phyloP scores from a whole-genome alignment of 2,329 filamentous ascomycete genomes.

The Ophiostoma sp. region DNA sequence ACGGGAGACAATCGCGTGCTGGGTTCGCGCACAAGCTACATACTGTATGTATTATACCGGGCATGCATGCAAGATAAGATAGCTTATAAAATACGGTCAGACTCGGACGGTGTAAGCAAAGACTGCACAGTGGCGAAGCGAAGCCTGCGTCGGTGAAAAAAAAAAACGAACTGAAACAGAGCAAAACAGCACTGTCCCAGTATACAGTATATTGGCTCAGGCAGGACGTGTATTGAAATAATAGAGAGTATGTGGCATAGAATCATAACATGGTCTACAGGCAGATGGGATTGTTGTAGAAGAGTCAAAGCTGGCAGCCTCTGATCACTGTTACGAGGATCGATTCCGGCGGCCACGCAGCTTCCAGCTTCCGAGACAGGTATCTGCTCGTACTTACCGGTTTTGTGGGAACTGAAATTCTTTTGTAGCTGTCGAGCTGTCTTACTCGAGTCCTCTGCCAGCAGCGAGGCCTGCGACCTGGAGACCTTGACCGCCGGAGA shows the following conservation, averaged over 20 bases:
- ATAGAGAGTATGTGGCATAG: neutral
- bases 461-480: no score
- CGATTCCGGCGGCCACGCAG: neutral
- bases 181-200: neutral
- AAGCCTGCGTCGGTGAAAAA: conserved; percentile 6
- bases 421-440: no score
- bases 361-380: neutral
- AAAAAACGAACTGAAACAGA: conserved; percentile 4
- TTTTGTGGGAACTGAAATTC: no score
- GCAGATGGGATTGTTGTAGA: neutral
- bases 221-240: no score
- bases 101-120: neutral
- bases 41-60: neutral
- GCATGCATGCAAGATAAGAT: no score
- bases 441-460: neutral
- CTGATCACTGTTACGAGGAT: neutral
- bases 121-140: neutral
- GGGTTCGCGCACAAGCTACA: neutral
- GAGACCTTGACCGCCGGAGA: neutral
- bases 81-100: neutral
- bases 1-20: neutral
- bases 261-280: neutral
- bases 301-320: neutral
- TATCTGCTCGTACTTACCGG: neutral
- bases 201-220: no score